Percentiles rank a stretch among this genome's conserved stretches.
Evolutionary conservation across 768 basidiomycete genomes (phyloP).

Genomic region (Auriscalpium vulgare): DNA sequence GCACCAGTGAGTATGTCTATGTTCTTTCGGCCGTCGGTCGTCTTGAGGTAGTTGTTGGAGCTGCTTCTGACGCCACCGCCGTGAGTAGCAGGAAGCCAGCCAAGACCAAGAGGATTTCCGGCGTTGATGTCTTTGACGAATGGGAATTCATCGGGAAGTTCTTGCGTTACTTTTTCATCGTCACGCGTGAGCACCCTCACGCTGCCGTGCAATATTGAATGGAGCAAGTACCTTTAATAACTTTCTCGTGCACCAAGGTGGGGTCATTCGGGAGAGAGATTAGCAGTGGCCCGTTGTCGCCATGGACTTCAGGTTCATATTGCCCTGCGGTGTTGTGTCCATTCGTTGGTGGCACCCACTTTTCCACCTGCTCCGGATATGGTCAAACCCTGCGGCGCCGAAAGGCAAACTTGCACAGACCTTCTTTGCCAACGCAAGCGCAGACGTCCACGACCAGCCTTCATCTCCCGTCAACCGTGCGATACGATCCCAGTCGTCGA

Average conservation of each 20-base stretch:
- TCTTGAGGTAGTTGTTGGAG: neutral
- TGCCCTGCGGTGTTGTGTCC: neutral
- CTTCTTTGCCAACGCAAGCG: neutral
- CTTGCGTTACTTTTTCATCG: too few species aligned
- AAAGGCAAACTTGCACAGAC: neutral
- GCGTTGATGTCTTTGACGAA: neutral
- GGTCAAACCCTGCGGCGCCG: neutral
- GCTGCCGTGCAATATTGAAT: neutral
- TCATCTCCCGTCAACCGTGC: constrained; percentile 3
- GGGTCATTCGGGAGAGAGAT: neutral
- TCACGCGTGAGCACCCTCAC: too few species aligned
- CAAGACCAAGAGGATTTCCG: neutral
- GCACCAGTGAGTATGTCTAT: neutral
- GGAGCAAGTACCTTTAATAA: neutral
- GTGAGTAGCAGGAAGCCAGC: neutral
- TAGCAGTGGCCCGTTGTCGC: neutral
- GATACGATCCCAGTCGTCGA: constrained; percentile 5
- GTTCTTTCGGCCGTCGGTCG: neutral
- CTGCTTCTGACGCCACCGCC: neutral
- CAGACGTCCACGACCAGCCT: constrained; percentile 9
- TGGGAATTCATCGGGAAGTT: neutral
- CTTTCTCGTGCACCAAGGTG: neutral
- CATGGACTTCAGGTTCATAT: neutral
- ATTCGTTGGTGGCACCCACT: neutral
- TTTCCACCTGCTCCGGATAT: neutral